These are phyloP conservation scores for Candida ascalaphidarum DNA, from an alignment of 805 yeast genomes.

Conservation along the genomic window DNA sequence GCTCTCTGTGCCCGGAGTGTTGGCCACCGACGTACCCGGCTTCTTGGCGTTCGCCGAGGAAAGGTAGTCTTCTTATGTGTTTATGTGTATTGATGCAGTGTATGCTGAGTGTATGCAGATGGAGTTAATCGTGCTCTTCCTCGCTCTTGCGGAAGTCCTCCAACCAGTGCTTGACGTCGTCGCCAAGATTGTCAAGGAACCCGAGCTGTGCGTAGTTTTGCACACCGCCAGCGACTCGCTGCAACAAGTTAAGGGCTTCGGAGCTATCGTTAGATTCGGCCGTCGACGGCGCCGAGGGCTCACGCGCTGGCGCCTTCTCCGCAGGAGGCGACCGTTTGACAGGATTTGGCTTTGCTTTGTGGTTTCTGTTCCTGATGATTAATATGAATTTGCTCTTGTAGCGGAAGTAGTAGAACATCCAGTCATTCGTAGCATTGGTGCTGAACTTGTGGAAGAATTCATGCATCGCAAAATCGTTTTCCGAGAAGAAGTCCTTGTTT, in stretches of 20 bases:
- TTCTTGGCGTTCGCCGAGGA: slow-evolving; percentile 22
- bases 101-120: too few relatives aligned
- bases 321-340: slow-evolving; percentile 3
- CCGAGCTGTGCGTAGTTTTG: slow-evolving; percentile 24
- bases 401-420: slow-evolving; percentile 33
- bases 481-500: slow-evolving; percentile 13
- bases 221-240: slow-evolving; percentile 14
- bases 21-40: slow-evolving; percentile 32
- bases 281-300: neutral
- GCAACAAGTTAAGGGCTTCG: slow-evolving; percentile 2
- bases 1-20: slow-evolving; percentile 20
- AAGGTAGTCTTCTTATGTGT: neutral
- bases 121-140: too few relatives aligned
- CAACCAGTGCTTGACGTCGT: slow-evolving; percentile 34
- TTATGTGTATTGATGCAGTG: too few relatives aligned
- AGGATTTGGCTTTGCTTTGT: slow-evolving; percentile 11
- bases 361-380: slow-evolving; percentile 25
- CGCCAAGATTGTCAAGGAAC: slow-evolving; percentile 32
- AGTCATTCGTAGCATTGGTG: slow-evolving; percentile 26
- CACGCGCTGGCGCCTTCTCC: slow-evolving; percentile 3
- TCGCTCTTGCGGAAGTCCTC: slow-evolving; percentile 17
- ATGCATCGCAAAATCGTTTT: slow-evolving; percentile 8
- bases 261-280: neutral
- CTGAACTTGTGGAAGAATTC: slow-evolving; percentile 36
- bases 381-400: slow-evolving; percentile 21